A percentile compares a stretch with the other conserved stretches of the same genome.
Evolutionary conservation across 2,329 filamentous ascomycete species (phyloP).

Genomic region (Colletotrichum simmondsii): DNA sequence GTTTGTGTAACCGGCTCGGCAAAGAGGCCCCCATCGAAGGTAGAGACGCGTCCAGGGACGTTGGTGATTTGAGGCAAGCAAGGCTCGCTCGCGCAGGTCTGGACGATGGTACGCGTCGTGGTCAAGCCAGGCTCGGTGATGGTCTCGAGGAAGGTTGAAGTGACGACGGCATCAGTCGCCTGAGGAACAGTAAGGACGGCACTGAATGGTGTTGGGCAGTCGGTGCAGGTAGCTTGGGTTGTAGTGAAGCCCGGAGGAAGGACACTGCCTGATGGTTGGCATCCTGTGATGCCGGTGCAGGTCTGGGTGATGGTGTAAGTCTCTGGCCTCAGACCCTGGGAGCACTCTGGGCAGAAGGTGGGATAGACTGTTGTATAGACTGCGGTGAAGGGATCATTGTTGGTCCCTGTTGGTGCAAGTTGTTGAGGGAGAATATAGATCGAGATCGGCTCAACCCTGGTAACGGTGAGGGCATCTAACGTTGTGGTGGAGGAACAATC

Average conservation of each 20-base stretch:
- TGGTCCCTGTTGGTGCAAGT: constrained; percentile 7
- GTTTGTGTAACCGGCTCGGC: constrained; percentile 5
- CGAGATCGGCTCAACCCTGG: constrained; percentile 29
- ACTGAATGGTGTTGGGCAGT: constrained; percentile 22
- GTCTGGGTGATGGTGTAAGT: constrained; percentile 33
- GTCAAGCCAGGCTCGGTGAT: constrained; percentile 11
- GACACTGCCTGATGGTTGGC: constrained; percentile 13
- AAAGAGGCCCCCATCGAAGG: constrained; percentile 10
- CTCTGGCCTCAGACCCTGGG: constrained; percentile 9
- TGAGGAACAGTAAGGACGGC: constrained; percentile 25
- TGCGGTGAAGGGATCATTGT: constrained; percentile 16
- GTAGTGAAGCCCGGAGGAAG: constrained; percentile 28
- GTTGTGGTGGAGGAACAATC: constrained; percentile 23
- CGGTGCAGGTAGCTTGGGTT: constrained; percentile 17
- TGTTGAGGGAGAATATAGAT: constrained; percentile 22
- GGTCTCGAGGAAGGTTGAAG: constrained; percentile 6
- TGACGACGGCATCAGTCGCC: constrained; percentile 16
- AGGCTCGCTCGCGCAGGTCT: constrained; percentile 12
- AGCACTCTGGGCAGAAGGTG: constrained; percentile 24
- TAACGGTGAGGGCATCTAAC: constrained; percentile 26
- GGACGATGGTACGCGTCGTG: constrained; percentile 15
- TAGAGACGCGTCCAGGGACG: constrained; percentile 2
- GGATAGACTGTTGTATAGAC: constrained; percentile 28
- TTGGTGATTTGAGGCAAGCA: constrained; percentile 9
- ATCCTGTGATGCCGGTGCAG: constrained; percentile 25